Conservation (phyloP, 2,329 filamentous ascomycete species). For the Aspergillus sp. region DNA sequence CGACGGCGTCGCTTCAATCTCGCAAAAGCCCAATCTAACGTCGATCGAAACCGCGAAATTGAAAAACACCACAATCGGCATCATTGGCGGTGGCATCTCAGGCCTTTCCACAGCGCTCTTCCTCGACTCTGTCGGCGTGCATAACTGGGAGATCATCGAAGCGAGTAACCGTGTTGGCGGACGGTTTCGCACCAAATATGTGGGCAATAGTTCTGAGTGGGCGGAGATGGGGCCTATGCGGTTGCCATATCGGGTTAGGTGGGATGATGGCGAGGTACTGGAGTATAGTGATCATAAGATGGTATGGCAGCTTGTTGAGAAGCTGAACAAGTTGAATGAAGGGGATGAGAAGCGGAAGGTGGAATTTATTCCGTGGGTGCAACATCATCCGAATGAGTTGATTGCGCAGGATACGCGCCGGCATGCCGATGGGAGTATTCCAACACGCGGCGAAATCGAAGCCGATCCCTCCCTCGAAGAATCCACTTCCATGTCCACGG, state of each 20-base stretch:
- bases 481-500: slow-evolving; percentile 6
- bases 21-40: slow-evolving; percentile 3
- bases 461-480: slow-evolving; percentile 11
- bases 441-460: slow-evolving; percentile 17
- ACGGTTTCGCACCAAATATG: slow-evolving; percentile 37
- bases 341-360: slow-evolving; percentile 15
- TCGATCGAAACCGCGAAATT: neutral
- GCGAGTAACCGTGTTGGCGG: slow-evolving; percentile 37
- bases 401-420: slow-evolving; percentile 13
- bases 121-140: slow-evolving; percentile 37
- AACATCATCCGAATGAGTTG: slow-evolving; percentile 23
- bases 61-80: slow-evolving; percentile 22
- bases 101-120: slow-evolving; percentile 41
- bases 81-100: slow-evolving; percentile 25
- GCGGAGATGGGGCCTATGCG: slow-evolving; percentile 25
- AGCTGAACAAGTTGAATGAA: slow-evolving; percentile 19
- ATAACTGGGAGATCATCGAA: slow-evolving; percentile 42
- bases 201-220: slow-evolving; percentile 23
- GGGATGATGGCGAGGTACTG: slow-evolving; percentile 15
- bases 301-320: slow-evolving; percentile 17
- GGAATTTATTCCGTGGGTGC: slow-evolving; percentile 22
- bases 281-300: slow-evolving; percentile 18
- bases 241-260: slow-evolving; percentile 16
- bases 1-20: slow-evolving; percentile 17
- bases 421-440: slow-evolving; percentile 18